Conservation (phyloP, 129 eudicot species). For the Ambrosia artemisiifolia region DNA sequence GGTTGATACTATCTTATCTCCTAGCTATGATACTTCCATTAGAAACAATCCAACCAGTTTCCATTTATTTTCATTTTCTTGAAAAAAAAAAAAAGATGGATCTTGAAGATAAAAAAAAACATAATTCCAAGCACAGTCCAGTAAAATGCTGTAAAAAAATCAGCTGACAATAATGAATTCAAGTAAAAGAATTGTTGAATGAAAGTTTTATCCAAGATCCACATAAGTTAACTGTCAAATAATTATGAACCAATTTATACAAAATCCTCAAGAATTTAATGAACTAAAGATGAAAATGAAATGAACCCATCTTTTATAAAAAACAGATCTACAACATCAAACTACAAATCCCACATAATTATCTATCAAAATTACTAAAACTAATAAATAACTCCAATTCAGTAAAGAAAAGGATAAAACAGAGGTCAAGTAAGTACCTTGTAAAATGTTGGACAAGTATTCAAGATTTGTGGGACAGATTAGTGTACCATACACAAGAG, state of each 20-base stretch:
- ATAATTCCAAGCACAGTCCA: conserved; percentile 14
- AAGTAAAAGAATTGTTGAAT: conserved; percentile 3
- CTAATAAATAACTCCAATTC: conserved; percentile 11
- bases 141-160: neutral
- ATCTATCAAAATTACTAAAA: conserved; percentile 14
- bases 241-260: neutral
- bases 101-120: conserved; percentile 24
- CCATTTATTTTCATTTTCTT: conserved; percentile 14
- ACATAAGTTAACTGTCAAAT: neutral
- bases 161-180: conserved; percentile 20
- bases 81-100: neutral
- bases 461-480: conserved; percentile 20
- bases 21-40: conserved; percentile 17
- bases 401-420: conserved; percentile 1
- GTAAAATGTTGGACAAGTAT: conserved; percentile 11
- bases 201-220: conserved; percentile 10
- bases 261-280: neutral
- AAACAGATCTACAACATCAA: conserved; percentile 38
- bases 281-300: conserved; percentile 13
- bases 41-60: conserved; percentile 8
- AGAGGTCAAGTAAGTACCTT: conserved; percentile 20
- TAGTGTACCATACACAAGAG: conserved; percentile 14
- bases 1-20: neutral
- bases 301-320: neutral
- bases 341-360: neutral